phyloP scores from a whole-genome alignment of 1,284 basidiomycete genomes.

The Ganoderma leucocontextum region DNA sequence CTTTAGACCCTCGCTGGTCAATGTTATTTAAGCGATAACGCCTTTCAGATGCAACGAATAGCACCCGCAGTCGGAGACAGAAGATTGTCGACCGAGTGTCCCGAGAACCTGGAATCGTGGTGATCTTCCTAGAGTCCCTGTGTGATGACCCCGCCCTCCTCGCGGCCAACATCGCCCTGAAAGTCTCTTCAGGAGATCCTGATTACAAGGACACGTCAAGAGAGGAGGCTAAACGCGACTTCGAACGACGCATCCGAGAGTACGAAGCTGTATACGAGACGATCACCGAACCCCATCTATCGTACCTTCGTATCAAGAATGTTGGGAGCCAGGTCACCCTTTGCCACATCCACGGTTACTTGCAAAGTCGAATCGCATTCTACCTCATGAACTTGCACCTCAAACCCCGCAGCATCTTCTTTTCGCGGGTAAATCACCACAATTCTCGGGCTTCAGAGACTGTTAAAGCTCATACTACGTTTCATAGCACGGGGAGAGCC shows the following conservation, averaged over 20 bases:
- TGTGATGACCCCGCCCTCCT: conserved; percentile 96
- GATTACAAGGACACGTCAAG: conserved; percentile 93
- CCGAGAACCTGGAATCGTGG: conserved; percentile 87
- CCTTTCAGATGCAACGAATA: conserved; percentile 89
- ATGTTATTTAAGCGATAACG: neutral
- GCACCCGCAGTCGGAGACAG: conserved; percentile 79
- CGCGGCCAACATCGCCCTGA: conserved; percentile 94
- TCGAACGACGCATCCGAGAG: conserved; percentile 88
- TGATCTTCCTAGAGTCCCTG: conserved; percentile 94
- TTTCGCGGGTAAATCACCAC: conserved; percentile 79
- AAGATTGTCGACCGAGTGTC: conserved; percentile 86
- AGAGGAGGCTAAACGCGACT: conserved; percentile 90
- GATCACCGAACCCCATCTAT: conserved; percentile 87
- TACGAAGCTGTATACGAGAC: conserved; percentile 98
- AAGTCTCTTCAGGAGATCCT: conserved; percentile 95
- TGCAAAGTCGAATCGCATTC: conserved; percentile 97
- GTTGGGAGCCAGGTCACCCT: conserved; percentile 88
- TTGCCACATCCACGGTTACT: conserved; percentile 89
- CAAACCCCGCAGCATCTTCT: conserved; percentile 96
- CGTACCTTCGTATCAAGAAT: conserved; percentile 89
- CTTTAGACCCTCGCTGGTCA: neutral
- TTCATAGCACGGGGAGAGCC: conserved; percentile 94
- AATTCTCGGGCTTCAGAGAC: conserved; percentile 9
- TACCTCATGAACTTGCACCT: conserved; percentile 99
- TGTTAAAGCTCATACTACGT: conserved; percentile 19